phyloP scores from a whole-genome alignment of 2,329 filamentous ascomycete genomes.

The Hypoxylon sp. region DNA sequence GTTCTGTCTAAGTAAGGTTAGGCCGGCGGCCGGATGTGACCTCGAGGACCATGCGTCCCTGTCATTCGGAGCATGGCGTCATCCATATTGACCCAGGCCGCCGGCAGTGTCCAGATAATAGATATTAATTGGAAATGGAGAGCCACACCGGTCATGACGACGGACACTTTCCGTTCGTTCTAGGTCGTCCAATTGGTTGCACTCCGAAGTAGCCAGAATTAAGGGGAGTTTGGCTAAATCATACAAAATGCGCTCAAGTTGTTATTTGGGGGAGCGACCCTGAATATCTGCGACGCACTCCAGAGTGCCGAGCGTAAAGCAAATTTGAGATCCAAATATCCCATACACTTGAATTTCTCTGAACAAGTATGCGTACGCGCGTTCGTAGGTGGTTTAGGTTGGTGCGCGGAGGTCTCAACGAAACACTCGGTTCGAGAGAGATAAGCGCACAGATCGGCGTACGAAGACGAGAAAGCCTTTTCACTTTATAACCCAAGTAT shows the following conservation, averaged over 20 bases:
- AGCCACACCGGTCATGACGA: conserved; percentile 27
- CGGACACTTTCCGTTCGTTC: conserved; percentile 36
- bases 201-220: conserved; percentile 37
- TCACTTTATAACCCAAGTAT: neutral
- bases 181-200: conserved; percentile 35
- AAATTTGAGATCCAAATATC: conserved; percentile 29
- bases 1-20: conserved; percentile 40
- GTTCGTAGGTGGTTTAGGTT: conserved; percentile 9
- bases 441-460: conserved; percentile 3
- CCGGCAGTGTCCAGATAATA: conserved; percentile 24
- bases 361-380: conserved; percentile 31
- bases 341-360: conserved; percentile 27
- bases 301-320: conserved; percentile 19
- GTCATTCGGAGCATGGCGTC: conserved; percentile 36
- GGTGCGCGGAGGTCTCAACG: conserved; percentile 21
- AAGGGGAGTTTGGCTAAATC: conserved; percentile 42
- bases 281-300: conserved; percentile 38
- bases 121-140: conserved; percentile 30
- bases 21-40: conserved; percentile 30
- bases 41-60: conserved; percentile 9
- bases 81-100: conserved; percentile 30
- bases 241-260: conserved; percentile 19
- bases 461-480: conserved; percentile 3
- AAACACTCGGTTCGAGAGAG: conserved; percentile 12
- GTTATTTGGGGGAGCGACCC: conserved; percentile 24